phyloP scores from a whole-genome alignment of 2,329 filamentous ascomycete genomes.

The Xylariaceae sp. region DNA sequence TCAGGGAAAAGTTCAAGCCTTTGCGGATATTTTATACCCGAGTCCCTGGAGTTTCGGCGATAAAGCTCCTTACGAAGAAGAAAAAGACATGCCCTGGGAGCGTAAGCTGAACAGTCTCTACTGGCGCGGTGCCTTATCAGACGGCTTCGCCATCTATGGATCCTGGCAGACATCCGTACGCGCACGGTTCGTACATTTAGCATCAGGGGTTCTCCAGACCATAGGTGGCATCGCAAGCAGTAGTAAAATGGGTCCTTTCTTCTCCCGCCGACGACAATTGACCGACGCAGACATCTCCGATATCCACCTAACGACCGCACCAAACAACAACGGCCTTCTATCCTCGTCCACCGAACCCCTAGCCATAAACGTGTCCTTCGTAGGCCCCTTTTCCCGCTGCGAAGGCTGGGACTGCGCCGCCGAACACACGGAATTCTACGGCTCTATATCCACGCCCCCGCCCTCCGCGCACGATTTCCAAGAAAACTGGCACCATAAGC shows the following conservation, averaged over 20 bases:
- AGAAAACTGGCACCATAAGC: slow-evolving; percentile 42
- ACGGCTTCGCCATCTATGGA: slow-evolving; percentile 42
- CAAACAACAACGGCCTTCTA: neutral
- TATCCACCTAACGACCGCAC: neutral
- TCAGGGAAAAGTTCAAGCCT: slow-evolving; percentile 49
- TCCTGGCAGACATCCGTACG: slow-evolving; percentile 56
- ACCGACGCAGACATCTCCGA: neutral
- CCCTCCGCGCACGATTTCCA: slow-evolving; percentile 29
- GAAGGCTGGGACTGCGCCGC: slow-evolving; percentile 31
- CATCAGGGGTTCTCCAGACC: slow-evolving; percentile 32
- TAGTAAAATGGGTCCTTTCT: neutral
- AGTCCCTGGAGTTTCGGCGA: slow-evolving; percentile 37
- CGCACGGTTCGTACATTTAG: slow-evolving; percentile 52
- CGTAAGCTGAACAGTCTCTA: slow-evolving; percentile 45
- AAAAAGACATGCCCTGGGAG: slow-evolving; percentile 40
- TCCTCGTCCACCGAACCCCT: slow-evolving; percentile 6
- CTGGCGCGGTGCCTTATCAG: slow-evolving; percentile 51
- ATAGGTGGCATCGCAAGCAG: neutral
- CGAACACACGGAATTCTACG: slow-evolving; percentile 32
- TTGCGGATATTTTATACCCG: slow-evolving; percentile 47
- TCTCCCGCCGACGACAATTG: neutral
- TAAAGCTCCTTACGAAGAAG: slow-evolving; percentile 36
- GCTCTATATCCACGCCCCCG: slow-evolving; percentile 18
- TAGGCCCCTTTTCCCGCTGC: slow-evolving; percentile 35
- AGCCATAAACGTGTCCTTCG: slow-evolving; percentile 35